phyloP scores from a whole-genome alignment of 805 yeast genomes.

The Candida ovalis region DNA sequence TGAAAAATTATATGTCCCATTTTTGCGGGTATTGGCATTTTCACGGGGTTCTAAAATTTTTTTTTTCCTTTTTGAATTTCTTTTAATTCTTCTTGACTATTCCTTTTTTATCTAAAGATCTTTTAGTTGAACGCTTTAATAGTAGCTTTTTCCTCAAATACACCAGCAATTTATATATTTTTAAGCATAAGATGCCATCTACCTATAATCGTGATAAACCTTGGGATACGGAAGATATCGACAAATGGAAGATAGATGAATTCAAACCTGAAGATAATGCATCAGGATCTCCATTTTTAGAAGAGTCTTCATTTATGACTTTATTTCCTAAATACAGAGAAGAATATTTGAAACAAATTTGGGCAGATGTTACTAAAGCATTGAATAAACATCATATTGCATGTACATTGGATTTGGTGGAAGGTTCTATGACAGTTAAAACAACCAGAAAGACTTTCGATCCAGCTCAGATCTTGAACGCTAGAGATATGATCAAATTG shows the following conservation, averaged over 20 bases:
- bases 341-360: conserved; percentile 76
- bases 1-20: not conserved
- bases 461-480: conserved; percentile 89
- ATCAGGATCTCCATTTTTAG: conserved; percentile 86
- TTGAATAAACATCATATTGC: conserved; percentile 70
- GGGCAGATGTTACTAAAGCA: conserved; percentile 90
- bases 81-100: not conserved
- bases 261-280: conserved; percentile 87
- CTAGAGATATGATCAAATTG: conserved; percentile 89
- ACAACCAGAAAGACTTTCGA: conserved; percentile 95
- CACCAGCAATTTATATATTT: not conserved
- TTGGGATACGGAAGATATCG: conserved; percentile 95
- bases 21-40: conserved; percentile 4
- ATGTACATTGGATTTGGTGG: conserved; percentile 86
- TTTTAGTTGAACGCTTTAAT: not conserved
- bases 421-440: conserved; percentile 95
- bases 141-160: not conserved
- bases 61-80: not conserved
- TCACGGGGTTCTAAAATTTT: not conserved
- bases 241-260: conserved; percentile 87
- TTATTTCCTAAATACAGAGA: conserved; percentile 96
- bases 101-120: not conserved
- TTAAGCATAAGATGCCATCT: conserved; percentile 60
- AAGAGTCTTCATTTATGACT: conserved; percentile 92
- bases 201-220: conserved; percentile 95